Conservation (phyloP, 208 protist genomes). For the Trypanosoma platydactyli region DNA sequence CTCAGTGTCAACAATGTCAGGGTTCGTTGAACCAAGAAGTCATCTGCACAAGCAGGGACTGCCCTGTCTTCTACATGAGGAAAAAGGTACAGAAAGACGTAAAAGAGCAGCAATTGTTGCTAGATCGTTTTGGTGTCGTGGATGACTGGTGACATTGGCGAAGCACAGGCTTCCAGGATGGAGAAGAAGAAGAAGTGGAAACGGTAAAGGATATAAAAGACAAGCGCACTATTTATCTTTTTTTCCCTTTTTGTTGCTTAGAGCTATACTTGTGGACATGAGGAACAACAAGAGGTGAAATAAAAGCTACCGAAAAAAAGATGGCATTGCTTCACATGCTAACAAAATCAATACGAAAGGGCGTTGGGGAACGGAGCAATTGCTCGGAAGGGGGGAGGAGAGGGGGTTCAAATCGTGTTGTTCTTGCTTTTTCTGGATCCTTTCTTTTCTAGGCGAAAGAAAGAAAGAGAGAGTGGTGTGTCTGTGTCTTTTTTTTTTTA, state of each 20-base stretch:
- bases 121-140: conserved; percentile 95
- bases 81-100: conserved; percentile 99
- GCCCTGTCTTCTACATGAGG: conserved; percentile 99
- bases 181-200: not conserved
- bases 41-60: conserved; percentile 96
- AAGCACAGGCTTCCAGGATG: not conserved
- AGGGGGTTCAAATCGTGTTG: not conserved
- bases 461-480: not conserved
- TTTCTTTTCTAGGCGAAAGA: too few relatives aligned
- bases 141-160: conserved; percentile 83
- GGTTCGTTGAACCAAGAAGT: conserved; percentile 98
- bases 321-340: too few relatives aligned
- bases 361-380: not conserved
- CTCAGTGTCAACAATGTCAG: conserved; percentile 99
- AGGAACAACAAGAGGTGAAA: too few relatives aligned
- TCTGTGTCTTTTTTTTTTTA: conserved; percentile 6
- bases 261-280: too few relatives aligned
- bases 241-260: not conserved
- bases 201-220: not conserved
- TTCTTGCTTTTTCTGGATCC: conserved; percentile 1
- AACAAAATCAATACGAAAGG: not conserved
- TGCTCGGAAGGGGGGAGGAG: not conserved
- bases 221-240: not conserved
- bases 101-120: conserved; percentile 85
- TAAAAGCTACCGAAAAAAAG: too few relatives aligned